Evolutionary conservation across 768 basidiomycete genomes (phyloP).

Genomic region (Leucogyrophana mollusca): DNA sequence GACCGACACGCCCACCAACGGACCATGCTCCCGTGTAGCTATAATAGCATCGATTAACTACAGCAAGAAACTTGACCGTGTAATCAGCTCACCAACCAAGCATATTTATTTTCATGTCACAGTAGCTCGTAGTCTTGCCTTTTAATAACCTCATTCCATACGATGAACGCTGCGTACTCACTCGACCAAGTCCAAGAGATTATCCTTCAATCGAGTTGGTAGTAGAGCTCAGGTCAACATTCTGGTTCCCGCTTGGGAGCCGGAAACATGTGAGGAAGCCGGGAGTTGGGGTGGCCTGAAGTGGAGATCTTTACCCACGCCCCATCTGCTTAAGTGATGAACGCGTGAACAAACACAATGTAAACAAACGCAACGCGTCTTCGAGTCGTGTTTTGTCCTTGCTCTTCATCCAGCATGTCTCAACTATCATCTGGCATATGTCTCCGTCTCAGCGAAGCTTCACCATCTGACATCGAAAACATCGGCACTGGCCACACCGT

Average conservation of each 20-base stretch:
- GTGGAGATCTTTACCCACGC: not conserved
- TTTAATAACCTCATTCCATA: no score
- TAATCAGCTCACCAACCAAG: no score
- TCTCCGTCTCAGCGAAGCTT: slow-evolving; percentile 43
- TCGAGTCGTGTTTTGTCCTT: not conserved
- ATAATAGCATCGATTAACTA: not conserved
- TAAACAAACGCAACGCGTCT: slow-evolving; percentile 7
- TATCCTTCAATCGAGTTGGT: no score
- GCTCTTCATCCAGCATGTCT: slow-evolving; percentile 30
- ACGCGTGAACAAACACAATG: slow-evolving; percentile 8
- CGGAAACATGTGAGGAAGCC: no score
- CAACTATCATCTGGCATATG: slow-evolving; percentile 64
- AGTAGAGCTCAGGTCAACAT: no score
- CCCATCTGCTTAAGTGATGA: slow-evolving; percentile 5
- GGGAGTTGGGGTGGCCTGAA: no score
- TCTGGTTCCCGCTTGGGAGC: no score
- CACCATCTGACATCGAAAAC: slow-evolving; percentile 24
- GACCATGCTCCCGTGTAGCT: slow-evolving; percentile 25
- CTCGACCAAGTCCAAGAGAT: no score
- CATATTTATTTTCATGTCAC: no score
- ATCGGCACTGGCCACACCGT: slow-evolving; percentile 47
- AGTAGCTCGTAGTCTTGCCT: no score
- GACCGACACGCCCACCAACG: slow-evolving; percentile 3
- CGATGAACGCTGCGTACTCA: no score
- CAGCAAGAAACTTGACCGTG: slow-evolving; percentile 3